Evolutionary conservation across 2,329 filamentous ascomycete genomes (phyloP), one percentile per base, ranked within the genome.

Genomic region (Pyrenochaeta sp.): DNA sequence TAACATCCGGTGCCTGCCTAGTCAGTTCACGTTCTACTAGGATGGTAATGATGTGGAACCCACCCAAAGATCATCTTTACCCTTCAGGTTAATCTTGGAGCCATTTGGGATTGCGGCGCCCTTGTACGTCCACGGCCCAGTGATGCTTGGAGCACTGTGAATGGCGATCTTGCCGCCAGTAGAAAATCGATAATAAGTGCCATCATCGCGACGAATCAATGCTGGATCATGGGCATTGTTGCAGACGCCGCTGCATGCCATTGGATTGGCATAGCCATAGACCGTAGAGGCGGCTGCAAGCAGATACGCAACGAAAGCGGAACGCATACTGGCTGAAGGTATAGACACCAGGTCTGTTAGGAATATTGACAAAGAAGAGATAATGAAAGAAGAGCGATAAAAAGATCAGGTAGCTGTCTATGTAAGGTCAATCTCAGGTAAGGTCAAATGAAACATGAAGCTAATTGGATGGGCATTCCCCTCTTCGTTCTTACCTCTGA

Each of bases 1-100:
- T 67, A 10, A 85, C 80, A 53, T 88, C 85, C 0, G 86, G 86
- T 2, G 86, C 86, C 83, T 85, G 14, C 4, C 19, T 36, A 7
- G 42, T 41, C 10, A 44, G 35, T 14, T 7, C n/a, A 5, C 14
- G 7, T 7, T 43, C 32, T 18, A 7, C 11, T n/a, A n/a, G 4
- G 5, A 8, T 7, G 19, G 23, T n/a, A 11, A n/a, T 9, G 2
- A 18, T n/a, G 11, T 21, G 13, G n/a, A n/a, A 29, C 65, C 14
- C 63, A 76, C 74, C 79, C 79, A 82, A 8, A 81, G 71, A 55
- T 81, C 78, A 23, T 69, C 45, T 4, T 73, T 76, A 15, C 78
- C 79, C 1, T 58, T 46, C 18, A 77, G 63, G 40, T 76, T 65
- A 45, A 76, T 79, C 21, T 68, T 76, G 6, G 74, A 77, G 3